Evolutionary conservation across 78 protist species (phyloP).

Genomic region (Protostelium mycophagum): DNA sequence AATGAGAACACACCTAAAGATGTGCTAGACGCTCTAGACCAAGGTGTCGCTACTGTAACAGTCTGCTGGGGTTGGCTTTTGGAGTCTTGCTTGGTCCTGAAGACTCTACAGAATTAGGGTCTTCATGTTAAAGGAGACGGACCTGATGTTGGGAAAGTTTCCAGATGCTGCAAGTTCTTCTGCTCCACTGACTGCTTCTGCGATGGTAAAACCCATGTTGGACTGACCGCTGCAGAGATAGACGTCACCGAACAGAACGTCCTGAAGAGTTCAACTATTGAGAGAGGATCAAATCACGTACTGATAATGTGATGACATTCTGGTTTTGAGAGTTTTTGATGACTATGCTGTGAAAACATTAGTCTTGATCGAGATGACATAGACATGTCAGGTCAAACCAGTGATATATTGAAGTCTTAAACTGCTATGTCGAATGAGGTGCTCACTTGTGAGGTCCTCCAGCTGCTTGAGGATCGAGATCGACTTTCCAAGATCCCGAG

Average conservation of each 20-base stretch:
- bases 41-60: too few species aligned
- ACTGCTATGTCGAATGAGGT: not conserved
- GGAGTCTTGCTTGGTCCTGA: too few species aligned
- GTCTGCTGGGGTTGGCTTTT: too few species aligned
- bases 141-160: not conserved
- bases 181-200: not conserved
- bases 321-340: not conserved
- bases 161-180: not conserved
- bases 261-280: not conserved
- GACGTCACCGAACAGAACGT: not conserved
- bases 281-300: not conserved
- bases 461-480: not conserved
- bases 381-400: too few species aligned
- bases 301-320: not conserved
- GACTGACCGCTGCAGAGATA: not conserved
- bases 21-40: too few species aligned
- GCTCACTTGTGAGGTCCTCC: not conserved
- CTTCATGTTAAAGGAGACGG: too few species aligned
- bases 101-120: too few species aligned
- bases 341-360: not conserved
- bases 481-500: not conserved
- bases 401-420: too few species aligned
- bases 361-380: too few species aligned
- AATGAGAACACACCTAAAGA: too few species aligned
- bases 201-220: not conserved